These are phyloP conservation scores for Podaxis sp. DNA, from an alignment of 768 basidiomycete genomes.

Conservation along the genomic window DNA sequence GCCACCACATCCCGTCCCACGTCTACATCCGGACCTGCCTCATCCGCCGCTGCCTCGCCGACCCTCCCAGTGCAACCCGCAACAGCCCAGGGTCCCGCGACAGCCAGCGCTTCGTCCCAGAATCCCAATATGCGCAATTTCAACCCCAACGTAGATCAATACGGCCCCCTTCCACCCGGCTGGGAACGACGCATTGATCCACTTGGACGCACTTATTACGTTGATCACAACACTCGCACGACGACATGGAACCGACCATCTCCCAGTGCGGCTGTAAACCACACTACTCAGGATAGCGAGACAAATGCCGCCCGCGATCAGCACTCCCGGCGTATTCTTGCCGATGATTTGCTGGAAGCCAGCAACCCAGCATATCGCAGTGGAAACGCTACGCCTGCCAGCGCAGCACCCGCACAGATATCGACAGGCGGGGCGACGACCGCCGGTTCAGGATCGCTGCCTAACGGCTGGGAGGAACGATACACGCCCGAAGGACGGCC, in stretches of 20 bases:
- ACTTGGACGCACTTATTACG: slow-evolving; percentile 94
- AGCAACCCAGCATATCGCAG: slow-evolving; percentile 44
- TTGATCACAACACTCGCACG: slow-evolving; percentile 96
- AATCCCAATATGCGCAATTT: slow-evolving; percentile 74
- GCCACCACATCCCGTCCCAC: slow-evolving; percentile 18
- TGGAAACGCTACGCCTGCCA: slow-evolving; percentile 29
- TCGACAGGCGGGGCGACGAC: slow-evolving; percentile 52
- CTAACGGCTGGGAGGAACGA: slow-evolving; percentile 98
- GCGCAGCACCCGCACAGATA: slow-evolving; percentile 38
- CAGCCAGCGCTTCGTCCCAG: slow-evolving; percentile 45
- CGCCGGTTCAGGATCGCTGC: slow-evolving; percentile 82
- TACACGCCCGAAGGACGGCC: slow-evolving; percentile 98
- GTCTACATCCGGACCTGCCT: slow-evolving; percentile 22
- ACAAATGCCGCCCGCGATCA: slow-evolving; percentile 86
- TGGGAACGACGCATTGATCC: slow-evolving; percentile 99
- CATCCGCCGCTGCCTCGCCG: slow-evolving; percentile 26
- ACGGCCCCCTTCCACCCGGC: slow-evolving; percentile 83
- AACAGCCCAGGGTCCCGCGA: slow-evolving; percentile 23
- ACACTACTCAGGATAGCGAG: slow-evolving; percentile 67
- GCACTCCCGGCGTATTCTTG: slow-evolving; percentile 80
- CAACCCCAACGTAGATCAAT: slow-evolving; percentile 94
- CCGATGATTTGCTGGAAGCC: slow-evolving; percentile 83
- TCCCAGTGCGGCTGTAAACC: slow-evolving; percentile 71
- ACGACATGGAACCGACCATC: slow-evolving; percentile 98
- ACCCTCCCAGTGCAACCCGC: slow-evolving; percentile 16